A percentile compares a stretch with the other conserved stretches of the same genome.
phyloP scores from a whole-genome alignment of 108 stramenopile genomes.

The Cyclotella cryptica region DNA sequence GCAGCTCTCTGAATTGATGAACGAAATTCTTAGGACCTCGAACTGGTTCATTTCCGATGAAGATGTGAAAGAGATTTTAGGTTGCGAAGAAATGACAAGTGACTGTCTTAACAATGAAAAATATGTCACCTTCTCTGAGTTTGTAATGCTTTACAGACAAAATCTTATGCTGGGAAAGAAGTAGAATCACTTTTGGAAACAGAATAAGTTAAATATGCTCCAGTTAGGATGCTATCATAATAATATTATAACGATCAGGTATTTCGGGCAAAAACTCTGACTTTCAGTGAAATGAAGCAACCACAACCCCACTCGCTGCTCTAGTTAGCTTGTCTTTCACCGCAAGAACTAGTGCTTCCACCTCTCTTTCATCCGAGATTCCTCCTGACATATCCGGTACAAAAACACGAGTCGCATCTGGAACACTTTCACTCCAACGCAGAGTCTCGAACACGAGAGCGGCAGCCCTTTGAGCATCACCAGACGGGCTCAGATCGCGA shows the following conservation, averaged over 20 bases:
- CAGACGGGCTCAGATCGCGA: slow-evolving; percentile 72
- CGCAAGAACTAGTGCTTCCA: slow-evolving; percentile 72
- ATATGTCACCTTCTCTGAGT: slow-evolving; percentile 50
- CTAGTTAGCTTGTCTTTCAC: slow-evolving; percentile 85
- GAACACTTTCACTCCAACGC: slow-evolving; percentile 88
- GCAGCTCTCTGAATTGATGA: slow-evolving; percentile 43
- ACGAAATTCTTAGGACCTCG: slow-evolving; percentile 46
- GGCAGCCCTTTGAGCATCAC: slow-evolving; percentile 73
- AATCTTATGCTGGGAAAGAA: slow-evolving; percentile 25
- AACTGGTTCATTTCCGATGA: slow-evolving; percentile 33
- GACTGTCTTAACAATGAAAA: slow-evolving; percentile 19
- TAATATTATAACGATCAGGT: neutral
- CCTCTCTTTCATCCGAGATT: slow-evolving; percentile 21
- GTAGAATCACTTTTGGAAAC: neutral
- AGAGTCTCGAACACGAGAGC: slow-evolving; percentile 80
- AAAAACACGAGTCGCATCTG: slow-evolving; percentile 64
- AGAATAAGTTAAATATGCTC: neutral
- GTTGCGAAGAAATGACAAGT: slow-evolving; percentile 33
- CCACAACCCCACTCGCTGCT: slow-evolving; percentile 86
- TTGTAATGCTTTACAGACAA: slow-evolving; percentile 44
- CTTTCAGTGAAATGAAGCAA: slow-evolving; percentile 48
- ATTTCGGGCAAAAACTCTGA: neutral
- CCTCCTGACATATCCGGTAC: slow-evolving; percentile 60
- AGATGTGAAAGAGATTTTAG: slow-evolving; percentile 36
- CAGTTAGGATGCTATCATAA: neutral